phyloP scores from a whole-genome alignment of 2,329 filamentous ascomycete species.

The Cordyceps farinosa region DNA sequence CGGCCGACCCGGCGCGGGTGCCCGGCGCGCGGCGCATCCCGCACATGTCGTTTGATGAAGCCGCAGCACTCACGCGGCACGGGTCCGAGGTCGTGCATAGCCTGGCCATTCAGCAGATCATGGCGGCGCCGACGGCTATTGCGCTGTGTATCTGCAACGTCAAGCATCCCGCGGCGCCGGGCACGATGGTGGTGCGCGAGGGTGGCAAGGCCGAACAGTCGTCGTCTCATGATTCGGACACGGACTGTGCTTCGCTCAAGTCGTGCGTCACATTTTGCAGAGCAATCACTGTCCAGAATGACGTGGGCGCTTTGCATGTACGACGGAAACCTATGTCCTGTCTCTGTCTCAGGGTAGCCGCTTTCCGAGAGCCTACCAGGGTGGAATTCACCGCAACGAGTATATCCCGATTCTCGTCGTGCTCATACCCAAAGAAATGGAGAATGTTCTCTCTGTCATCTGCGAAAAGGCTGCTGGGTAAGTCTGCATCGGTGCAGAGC shows the following conservation, averaged over 20 bases:
- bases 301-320: slow-evolving; percentile 67
- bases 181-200: slow-evolving; percentile 62
- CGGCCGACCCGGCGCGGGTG: slow-evolving; percentile 78
- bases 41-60: slow-evolving; percentile 88
- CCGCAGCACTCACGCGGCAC: slow-evolving; percentile 90
- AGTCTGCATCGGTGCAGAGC: not conserved
- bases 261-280: slow-evolving; percentile 48
- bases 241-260: slow-evolving; percentile 51
- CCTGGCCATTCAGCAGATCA: slow-evolving; percentile 95
- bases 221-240: slow-evolving; percentile 55
- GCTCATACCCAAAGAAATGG: not conserved
- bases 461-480: slow-evolving; percentile 28
- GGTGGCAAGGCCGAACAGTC: not conserved
- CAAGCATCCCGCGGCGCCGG: slow-evolving; percentile 74
- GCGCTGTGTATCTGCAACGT: slow-evolving; percentile 89
- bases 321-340: not conserved
- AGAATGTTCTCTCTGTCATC: not conserved
- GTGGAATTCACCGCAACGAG: not conserved
- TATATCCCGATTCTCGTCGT: not conserved
- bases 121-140: slow-evolving; percentile 73
- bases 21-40: slow-evolving; percentile 83
- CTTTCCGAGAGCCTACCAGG: not conserved
- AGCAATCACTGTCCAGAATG: slow-evolving; percentile 94
- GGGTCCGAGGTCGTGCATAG: slow-evolving; percentile 97
- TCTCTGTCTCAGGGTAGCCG: not conserved